Evolutionary conservation across 2,329 filamentous ascomycete genomes (phyloP), one percentile per base, ranked within the genome.

Genomic region (Bipolaris bicolor): DNA sequence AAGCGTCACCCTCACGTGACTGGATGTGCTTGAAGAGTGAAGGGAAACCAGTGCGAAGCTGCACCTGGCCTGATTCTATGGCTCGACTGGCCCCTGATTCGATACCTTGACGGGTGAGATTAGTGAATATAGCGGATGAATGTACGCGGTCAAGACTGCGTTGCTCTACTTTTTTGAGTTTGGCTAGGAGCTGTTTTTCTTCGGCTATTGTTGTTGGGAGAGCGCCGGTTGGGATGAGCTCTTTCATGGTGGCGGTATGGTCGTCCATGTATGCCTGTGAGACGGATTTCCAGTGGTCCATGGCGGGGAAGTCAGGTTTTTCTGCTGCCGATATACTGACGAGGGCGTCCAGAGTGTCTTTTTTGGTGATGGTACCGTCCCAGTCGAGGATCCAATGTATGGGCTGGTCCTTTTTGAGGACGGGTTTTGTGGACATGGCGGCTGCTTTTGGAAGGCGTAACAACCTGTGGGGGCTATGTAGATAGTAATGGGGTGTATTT

Each of bases 361-460:
- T 71, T 39, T 66, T 62, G 11, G 80, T 82, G 26, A 82, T 64
- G 0, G 80, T 82, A 52, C 79, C 79, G 61, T 83, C 81, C 73
- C 77, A 82, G 66, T 83, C 81, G 13, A 82, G 66, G 7, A 82
- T 61, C 63, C 78, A 72, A 43, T 76, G 72, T 13, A 78, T 64
- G 16, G 66, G 63, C 16, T 50, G 37, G 34, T 10, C 29, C 18
- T 43, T 57, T 10, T 47, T 31, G 10, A 49, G 10, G 15, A 29
- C 22, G 15, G 31, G 40, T 37, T 50, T 55, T 26, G 58, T 41
- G 20, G 62, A 56, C 67, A 66, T 69, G 48, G 57, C 60, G 15
- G 41, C 24, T 31, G 22, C 26, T 15, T 20, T 49, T 6, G 41
- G 9, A 9, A 33, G 13, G n/a, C 10, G 18, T 11, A 34, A 29